Evolutionary conservation across 768 basidiomycete species (phyloP).

Genomic region (Boletus sp.): DNA sequence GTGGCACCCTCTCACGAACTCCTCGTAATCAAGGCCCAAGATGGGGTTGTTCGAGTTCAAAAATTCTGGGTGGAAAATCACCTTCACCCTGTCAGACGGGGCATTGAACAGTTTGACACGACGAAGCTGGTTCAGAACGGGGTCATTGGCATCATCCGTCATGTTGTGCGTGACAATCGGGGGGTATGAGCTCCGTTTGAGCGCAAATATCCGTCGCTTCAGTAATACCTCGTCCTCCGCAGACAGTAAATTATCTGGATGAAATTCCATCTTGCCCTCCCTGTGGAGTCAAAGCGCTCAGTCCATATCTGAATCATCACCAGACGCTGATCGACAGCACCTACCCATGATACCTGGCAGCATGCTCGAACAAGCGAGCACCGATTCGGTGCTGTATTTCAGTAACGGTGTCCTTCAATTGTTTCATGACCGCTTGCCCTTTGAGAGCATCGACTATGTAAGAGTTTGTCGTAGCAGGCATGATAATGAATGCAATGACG

Average conservation of each 20-base stretch:
- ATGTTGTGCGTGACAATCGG: conserved; percentile 99
- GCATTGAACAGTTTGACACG: conserved; percentile 92
- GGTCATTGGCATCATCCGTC: conserved; percentile 89
- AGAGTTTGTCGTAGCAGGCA: conserved; percentile 94
- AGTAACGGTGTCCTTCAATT: conserved; percentile 90
- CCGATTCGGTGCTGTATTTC: conserved; percentile 95
- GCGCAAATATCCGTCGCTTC: conserved; percentile 94
- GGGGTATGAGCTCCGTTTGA: conserved; percentile 92
- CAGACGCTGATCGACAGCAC: conserved; percentile 23
- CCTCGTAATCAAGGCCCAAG: conserved; percentile 95
- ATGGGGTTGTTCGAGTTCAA: conserved; percentile 98
- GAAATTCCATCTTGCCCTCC: conserved; percentile 71
- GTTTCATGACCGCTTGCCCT: conserved; percentile 95
- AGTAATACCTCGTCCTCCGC: conserved; percentile 91
- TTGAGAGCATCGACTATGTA: conserved; percentile 98
- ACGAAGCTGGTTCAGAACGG: conserved; percentile 92
- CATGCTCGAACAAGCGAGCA: conserved; percentile 88
- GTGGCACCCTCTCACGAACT: conserved; percentile 98
- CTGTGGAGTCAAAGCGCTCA: conserved; percentile 30
- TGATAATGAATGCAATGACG: conserved; percentile 97
- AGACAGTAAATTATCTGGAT: conserved; percentile 75
- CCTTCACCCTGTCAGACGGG: conserved; percentile 86
- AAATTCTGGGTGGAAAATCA: conserved; percentile 98
- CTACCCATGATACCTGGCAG: conserved; percentile 87
- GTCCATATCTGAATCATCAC: neutral